phyloP scores from a whole-genome alignment of 352 stramenopile species.

The Globisporangium canariense region DNA sequence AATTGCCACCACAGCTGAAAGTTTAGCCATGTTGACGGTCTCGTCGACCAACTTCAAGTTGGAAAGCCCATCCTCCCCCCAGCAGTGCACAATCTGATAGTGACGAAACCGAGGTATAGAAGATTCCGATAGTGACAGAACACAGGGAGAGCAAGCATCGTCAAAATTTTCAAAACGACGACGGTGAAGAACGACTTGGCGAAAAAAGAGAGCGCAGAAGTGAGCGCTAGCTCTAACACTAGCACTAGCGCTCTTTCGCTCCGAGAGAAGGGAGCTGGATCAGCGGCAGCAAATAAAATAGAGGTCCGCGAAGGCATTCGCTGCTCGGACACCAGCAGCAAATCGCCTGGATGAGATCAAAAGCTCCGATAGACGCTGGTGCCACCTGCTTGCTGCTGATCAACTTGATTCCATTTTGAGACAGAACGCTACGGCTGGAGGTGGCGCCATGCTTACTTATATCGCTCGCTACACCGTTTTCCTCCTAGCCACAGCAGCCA shows the following conservation, averaged over 20 bases:
- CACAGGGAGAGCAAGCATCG: background rate
- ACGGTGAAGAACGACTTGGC: background rate
- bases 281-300: background rate
- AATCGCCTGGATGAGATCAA: too few relatives aligned
- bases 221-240: background rate
- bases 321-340: too few relatives aligned
- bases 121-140: background rate
- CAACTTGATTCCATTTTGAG: background rate
- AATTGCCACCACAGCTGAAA: background rate
- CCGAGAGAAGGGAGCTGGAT: background rate
- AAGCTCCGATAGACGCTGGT: too few relatives aligned
- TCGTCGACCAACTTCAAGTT: background rate
- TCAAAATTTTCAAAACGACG: background rate
- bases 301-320: background rate
- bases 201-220: background rate
- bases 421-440: background rate
- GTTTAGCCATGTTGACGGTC: slow-evolving; percentile 1
- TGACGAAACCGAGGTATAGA: background rate
- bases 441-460: too few relatives aligned
- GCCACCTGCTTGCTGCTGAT: too few relatives aligned
- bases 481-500: background rate
- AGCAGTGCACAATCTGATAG: background rate
- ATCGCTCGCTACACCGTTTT: background rate
- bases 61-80: background rate
- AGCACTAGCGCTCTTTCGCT: too few relatives aligned